A percentile compares a stretch with the other conserved stretches of the same genome.
These are phyloP conservation scores for Pezicula carpinea DNA, from an alignment of 2,329 filamentous ascomycete genomes.

Conservation along the genomic window DNA sequence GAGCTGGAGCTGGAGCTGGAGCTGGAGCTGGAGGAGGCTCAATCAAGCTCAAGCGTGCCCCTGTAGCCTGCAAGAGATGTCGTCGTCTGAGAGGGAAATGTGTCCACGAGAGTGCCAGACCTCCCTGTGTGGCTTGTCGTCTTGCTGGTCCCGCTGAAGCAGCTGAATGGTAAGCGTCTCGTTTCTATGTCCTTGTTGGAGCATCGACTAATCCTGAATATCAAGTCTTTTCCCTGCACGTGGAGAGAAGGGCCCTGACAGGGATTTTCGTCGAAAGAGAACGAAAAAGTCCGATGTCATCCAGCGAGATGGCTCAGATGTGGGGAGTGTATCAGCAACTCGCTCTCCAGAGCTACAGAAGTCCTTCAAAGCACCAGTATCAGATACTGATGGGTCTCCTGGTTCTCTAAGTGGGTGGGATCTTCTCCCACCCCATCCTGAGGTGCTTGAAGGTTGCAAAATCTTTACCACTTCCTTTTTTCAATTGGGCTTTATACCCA, in stretches of 20 bases:
- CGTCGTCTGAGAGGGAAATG: conserved; percentile 28
- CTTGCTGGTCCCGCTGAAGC: conserved; percentile 5
- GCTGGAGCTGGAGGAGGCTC: background rate
- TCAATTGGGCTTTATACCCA: conserved; percentile 54
- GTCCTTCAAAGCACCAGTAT: background rate
- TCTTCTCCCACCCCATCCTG: conserved; percentile 2
- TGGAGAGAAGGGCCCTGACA: background rate
- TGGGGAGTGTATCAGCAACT: background rate
- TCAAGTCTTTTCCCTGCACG: background rate
- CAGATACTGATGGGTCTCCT: background rate
- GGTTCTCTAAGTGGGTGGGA: background rate
- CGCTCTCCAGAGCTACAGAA: background rate
- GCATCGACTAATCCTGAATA: background rate
- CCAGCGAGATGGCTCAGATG: background rate
- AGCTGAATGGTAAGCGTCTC: background rate
- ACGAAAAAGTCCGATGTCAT: background rate
- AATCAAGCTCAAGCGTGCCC: background rate
- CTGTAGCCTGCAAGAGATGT: conserved; percentile 3
- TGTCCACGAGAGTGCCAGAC: conserved; percentile 3
- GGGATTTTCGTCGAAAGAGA: conserved; percentile 1
- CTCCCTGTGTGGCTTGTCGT: background rate
- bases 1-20: no score
- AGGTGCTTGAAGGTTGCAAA: conserved; percentile 13
- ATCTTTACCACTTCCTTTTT: conserved; percentile 51
- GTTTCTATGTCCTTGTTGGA: background rate